phyloP scores from a whole-genome alignment of 1,284 basidiomycete genomes.

The Golubevia pallescens region DNA sequence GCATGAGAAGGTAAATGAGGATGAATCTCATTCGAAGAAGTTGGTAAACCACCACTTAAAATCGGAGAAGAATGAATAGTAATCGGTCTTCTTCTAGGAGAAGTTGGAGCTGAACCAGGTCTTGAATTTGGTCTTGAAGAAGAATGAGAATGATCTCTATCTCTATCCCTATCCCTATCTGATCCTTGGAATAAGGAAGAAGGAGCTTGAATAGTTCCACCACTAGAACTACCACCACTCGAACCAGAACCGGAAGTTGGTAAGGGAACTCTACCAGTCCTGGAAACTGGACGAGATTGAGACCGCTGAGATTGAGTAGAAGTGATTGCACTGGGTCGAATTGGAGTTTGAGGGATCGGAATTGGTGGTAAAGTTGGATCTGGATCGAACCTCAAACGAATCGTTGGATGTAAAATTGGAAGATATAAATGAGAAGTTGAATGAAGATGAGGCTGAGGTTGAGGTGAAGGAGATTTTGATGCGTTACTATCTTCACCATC shows the following conservation, averaged over 20 bases:
- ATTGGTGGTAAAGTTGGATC: constrained; percentile 11
- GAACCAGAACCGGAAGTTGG: constrained; percentile 7
- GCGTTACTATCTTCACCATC: neutral
- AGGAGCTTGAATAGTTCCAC: constrained; percentile 2
- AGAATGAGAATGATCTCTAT: too few relatives aligned
- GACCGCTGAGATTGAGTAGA: constrained; percentile 5
- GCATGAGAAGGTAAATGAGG: too few relatives aligned
- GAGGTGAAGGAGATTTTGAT: constrained; percentile 11
- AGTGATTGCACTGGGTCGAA: constrained; percentile 8
- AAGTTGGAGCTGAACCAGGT: too few relatives aligned
- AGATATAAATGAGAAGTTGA: constrained; percentile 9
- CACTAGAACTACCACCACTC: neutral
- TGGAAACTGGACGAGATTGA: constrained; percentile 10
- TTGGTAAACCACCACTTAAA: too few relatives aligned
- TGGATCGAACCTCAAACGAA: constrained; percentile 45
- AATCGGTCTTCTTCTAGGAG: too few relatives aligned
- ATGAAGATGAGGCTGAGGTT: constrained; percentile 5
- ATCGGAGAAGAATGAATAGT: too few relatives aligned
- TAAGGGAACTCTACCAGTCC: constrained; percentile 4
- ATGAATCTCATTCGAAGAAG: too few relatives aligned
- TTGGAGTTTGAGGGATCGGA: constrained; percentile 2
- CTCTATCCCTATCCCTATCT: too few relatives aligned
- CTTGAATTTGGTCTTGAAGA: too few relatives aligned
- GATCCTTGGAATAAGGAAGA: too few relatives aligned
- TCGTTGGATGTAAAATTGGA: constrained; percentile 46